Conservation (phyloP, 768 basidiomycete species). For the Agrocybe pediades region DNA sequence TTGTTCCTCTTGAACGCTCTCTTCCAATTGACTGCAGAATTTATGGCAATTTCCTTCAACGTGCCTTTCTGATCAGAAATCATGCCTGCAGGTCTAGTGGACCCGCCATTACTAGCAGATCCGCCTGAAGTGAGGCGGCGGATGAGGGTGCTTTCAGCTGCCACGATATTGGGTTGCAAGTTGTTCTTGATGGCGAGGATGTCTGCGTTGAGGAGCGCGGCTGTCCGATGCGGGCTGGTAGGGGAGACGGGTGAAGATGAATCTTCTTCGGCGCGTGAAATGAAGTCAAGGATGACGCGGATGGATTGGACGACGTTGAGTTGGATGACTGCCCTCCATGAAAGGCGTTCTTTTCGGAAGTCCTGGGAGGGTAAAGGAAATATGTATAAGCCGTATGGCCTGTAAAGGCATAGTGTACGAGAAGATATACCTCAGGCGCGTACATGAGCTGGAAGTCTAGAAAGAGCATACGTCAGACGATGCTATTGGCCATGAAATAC, state of each 20-base stretch:
- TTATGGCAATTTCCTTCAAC: conserved; percentile 52
- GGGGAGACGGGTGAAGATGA: conserved; percentile 14
- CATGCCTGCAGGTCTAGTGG: background rate
- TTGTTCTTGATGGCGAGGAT: conserved; percentile 57
- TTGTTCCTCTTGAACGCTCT: conserved; percentile 40
- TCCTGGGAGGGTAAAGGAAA: no score
- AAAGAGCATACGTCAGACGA: background rate
- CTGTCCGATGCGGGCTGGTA: conserved; percentile 23
- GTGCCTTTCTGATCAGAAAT: conserved; percentile 12
- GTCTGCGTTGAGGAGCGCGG: conserved; percentile 41
- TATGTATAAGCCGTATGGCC: background rate
- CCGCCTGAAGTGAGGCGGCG: conserved; percentile 54
- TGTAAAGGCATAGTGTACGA: background rate
- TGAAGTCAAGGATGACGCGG: conserved; percentile 60
- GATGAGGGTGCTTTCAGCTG: conserved; percentile 57
- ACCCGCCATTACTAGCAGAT: conserved; percentile 30
- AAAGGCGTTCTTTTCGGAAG: conserved; percentile 59
- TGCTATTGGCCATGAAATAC: background rate
- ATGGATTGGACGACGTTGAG: conserved; percentile 73
- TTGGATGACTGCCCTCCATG: conserved; percentile 70
- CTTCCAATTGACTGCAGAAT: conserved; percentile 55
- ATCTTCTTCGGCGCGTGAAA: conserved; percentile 35
- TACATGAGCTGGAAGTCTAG: conserved; percentile 68
- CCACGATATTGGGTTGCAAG: conserved; percentile 59
- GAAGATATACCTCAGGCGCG: conserved; percentile 49